Evolutionary conservation across 2,329 filamentous ascomycete genomes (phyloP).

Genomic region (Paecilomyces sp.): DNA sequence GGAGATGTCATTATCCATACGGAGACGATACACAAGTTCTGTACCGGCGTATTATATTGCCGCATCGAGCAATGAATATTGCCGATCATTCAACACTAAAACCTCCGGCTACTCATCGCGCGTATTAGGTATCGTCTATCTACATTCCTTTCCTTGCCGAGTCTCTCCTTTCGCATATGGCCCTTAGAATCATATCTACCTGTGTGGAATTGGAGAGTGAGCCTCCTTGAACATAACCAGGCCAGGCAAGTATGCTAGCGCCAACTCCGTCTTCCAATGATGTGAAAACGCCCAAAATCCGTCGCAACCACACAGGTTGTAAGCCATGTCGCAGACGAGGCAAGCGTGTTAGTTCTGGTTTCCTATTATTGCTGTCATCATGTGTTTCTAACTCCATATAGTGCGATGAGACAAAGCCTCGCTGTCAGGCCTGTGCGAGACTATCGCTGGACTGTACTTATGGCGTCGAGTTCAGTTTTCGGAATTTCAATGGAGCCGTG

Average conservation of each 20-base stretch:
- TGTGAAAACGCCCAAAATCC: conserved; percentile 2
- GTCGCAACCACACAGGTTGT: conserved; percentile 8
- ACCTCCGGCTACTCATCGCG: too few species aligned
- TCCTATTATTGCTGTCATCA: background rate
- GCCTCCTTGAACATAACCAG: background rate
- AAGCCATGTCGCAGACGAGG: conserved; percentile 8
- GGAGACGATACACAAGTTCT: too few species aligned
- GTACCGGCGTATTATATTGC: too few species aligned
- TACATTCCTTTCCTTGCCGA: too few species aligned
- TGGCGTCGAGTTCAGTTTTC: conserved; percentile 7
- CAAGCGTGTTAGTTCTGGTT: conserved; percentile 4
- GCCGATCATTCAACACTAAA: too few species aligned
- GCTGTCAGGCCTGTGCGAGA: conserved; percentile 7
- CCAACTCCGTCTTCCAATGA: background rate
- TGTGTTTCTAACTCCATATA: background rate
- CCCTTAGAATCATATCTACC: background rate
- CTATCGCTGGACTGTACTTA: conserved; percentile 10
- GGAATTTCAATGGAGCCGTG: background rate
- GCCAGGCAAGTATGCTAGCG: background rate
- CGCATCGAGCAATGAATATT: too few species aligned
- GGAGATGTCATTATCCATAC: too few species aligned
- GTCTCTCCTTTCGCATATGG: too few species aligned
- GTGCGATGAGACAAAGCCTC: conserved; percentile 11
- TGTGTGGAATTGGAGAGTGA: background rate
- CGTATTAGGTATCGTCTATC: too few species aligned